Conservation (phyloP, 306 rosid genomes). For the Medicago arabica region DNA sequence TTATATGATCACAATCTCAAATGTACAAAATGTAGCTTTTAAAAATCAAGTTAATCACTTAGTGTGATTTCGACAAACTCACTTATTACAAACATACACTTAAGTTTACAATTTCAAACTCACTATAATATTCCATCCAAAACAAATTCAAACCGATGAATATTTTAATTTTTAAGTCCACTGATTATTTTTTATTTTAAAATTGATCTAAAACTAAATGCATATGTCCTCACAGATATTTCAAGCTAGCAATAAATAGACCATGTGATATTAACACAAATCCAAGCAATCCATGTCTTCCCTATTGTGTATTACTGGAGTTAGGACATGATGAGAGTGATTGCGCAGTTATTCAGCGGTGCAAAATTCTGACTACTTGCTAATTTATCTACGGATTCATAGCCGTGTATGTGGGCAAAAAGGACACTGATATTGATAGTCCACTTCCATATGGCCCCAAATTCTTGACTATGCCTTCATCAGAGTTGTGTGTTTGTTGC, state of each 20-base stretch:
- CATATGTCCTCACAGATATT: background rate
- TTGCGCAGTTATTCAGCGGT: slow-evolving; percentile 26
- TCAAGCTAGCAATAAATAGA: slow-evolving; percentile 14
- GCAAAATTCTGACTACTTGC: background rate
- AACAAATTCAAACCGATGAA: background rate
- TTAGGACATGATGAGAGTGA: slow-evolving; percentile 10
- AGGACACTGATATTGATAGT: background rate
- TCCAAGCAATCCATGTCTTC: background rate
- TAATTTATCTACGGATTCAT: background rate
- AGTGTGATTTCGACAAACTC: no score
- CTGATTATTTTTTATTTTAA: no score
- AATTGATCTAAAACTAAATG: background rate
- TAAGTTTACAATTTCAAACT: no score
- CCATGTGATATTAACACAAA: slow-evolving; percentile 34
- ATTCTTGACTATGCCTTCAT: background rate
- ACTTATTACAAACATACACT: no score
- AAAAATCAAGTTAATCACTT: no score
- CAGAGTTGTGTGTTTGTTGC: background rate
- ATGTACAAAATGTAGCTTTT: no score
- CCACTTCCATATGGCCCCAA: background rate
- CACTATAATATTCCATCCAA: no score
- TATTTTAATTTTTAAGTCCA: no score
- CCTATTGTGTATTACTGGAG: background rate
- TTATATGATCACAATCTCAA: no score
- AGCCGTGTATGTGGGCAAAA: background rate